These are phyloP conservation scores for Arbutus unedo DNA, from an alignment of 148 eudicot species.

Conservation along the genomic window DNA sequence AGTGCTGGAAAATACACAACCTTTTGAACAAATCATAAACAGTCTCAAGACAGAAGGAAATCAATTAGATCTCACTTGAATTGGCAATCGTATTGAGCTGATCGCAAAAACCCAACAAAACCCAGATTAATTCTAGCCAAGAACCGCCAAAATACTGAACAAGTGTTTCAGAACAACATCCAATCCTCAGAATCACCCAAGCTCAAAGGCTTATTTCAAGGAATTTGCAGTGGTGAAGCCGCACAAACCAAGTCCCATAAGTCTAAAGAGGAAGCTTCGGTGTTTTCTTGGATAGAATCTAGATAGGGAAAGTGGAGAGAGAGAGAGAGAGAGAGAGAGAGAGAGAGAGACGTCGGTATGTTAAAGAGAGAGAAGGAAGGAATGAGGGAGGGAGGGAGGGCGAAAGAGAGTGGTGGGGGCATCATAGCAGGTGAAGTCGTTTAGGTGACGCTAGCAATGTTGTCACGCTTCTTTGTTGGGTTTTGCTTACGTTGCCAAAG, in stretches of 20 bases:
- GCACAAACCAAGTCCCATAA: not conserved
- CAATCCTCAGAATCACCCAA: not conserved
- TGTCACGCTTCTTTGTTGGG: constrained; percentile 25
- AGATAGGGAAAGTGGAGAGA: not conserved
- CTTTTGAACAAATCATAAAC: not conserved
- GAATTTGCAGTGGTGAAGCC: not conserved
- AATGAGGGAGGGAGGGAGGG: not conserved
- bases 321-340: not conserved
- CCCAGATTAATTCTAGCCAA: constrained; percentile 6
- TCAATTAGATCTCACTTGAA: constrained; percentile 17
- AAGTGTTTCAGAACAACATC: not conserved
- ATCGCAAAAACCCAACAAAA: not conserved
- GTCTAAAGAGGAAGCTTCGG: constrained; percentile 18
- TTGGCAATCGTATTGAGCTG: not conserved
- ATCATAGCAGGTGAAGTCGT: constrained; percentile 20
- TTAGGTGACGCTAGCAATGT: constrained; percentile 25
- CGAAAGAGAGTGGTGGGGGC: not conserved
- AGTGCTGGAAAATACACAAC: not conserved
- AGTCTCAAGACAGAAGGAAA: not conserved
- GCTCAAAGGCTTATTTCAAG: not conserved
- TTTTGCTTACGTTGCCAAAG: constrained; percentile 7
- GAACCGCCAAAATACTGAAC: not conserved
- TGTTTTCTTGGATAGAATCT: constrained; percentile 1
- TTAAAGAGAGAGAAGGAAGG: not conserved
- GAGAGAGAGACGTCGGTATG: not conserved